Evolutionary conservation across 2,329 filamentous ascomycete genomes (phyloP), one percentile per base, ranked within the genome.

Genomic region (Ceratocystiopsis brevicomis): DNA sequence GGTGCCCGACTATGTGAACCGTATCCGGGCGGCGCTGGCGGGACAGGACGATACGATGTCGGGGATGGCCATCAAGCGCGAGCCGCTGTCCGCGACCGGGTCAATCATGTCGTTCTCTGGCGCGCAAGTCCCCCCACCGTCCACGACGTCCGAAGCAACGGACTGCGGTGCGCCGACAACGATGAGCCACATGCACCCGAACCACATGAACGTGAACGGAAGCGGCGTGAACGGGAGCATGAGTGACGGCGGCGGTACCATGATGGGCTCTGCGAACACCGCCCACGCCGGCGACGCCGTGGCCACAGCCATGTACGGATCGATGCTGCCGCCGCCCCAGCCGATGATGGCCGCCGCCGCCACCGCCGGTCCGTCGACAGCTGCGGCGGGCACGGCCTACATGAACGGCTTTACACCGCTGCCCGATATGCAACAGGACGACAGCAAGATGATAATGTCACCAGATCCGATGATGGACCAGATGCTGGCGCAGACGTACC

Each of bases 1-100:
- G 15, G 59, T 57, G 15, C 71, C 71, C 0, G 49, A 50, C 4
- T 73, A 62, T 39, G 61, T 76, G 35, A 51, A 55, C 16, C 64
- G 58, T 36, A 57, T 75, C 12, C 63, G 61, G 37, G 54, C 59
- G 1, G 50, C 60, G 17, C 53, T 71, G 19, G 64, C 66, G 9
- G 30, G 37, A 3, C 53, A 53, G 34, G 56, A 57, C 18, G 57
- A 70, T 10, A 21, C 36, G 4, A 44, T 36, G 15, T 25, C 32
- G 1, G 17, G 30, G 13, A 10, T 33, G 19, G 25, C 19, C 30
- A 34, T 49, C 41, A 60, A 54, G 55, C 44, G 54, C 47, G 47
- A 55, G 47, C 45, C 52, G 41, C 45, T 54, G 47, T 44, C 51
- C 16, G 15, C 39, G 8, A 15, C 35, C 15, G 14, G 34, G 6